A percentile compares a stretch with the other conserved stretches of the same genome.
These are phyloP conservation scores for Dacryopinax primogenitus DNA, from an alignment of 768 basidiomycete genomes.

Conservation along the genomic window DNA sequence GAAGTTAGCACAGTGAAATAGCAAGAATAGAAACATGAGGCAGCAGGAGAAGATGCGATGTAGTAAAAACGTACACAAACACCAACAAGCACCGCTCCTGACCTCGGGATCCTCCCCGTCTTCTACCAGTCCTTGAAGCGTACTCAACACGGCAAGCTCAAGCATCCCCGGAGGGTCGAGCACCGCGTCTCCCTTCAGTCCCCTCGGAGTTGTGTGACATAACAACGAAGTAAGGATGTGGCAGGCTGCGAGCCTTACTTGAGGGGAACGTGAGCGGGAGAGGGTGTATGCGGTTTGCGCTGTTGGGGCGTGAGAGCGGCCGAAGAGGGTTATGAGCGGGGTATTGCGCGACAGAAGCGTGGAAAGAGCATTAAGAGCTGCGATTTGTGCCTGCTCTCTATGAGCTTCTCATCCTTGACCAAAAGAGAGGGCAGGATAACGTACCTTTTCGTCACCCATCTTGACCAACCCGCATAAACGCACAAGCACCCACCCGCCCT, in stretches of 20 bases:
- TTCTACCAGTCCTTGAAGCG: not conserved
- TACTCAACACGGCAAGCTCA: not conserved
- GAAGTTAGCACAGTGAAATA: not conserved
- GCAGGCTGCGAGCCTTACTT: slow-evolving; percentile 13
- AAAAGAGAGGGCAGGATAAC: not conserved
- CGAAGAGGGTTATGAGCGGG: not conserved
- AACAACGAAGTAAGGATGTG: not conserved
- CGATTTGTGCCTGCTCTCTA: not conserved
- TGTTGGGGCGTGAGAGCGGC: not conserved
- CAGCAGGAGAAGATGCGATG: no score
- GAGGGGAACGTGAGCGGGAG: not conserved
- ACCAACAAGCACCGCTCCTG: not conserved
- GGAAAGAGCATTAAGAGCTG: not conserved
- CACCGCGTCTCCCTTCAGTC: slow-evolving; percentile 7
- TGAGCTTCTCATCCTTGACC: slow-evolving; percentile 46
- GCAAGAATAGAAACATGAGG: no score
- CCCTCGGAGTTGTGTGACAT: not conserved
- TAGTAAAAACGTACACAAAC: not conserved
- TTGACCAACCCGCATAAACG: slow-evolving; percentile 38
- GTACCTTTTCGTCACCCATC: slow-evolving; percentile 44
- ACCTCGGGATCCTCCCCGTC: not conserved
- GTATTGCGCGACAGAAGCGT: not conserved
- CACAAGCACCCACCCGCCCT: slow-evolving; percentile 49
- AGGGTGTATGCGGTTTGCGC: not conserved
- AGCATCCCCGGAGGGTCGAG: not conserved